Evolutionary conservation across 495 filamentous ascomycete genomes (phyloP).

Genomic region (Podospora didyma): DNA sequence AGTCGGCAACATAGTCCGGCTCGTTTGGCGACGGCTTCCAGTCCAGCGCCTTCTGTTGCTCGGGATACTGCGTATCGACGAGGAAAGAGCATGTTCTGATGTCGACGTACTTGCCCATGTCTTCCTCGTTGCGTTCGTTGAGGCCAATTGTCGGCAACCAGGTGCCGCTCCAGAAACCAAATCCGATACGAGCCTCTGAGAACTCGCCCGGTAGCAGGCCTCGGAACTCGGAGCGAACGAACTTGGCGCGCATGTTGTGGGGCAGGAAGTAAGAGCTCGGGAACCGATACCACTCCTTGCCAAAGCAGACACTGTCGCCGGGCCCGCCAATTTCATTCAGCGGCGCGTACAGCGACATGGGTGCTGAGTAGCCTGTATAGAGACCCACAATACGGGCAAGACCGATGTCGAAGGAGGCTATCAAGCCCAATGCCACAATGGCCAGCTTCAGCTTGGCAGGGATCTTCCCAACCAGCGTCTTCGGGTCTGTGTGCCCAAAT

Average conservation of each 20-base stretch:
- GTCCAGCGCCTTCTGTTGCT: conserved; percentile 35
- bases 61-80: conserved; percentile 80
- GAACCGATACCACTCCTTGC: conserved; percentile 98
- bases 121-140: conserved; percentile 90
- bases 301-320: conserved; percentile 78
- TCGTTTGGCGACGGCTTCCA: conserved; percentile 52
- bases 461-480: conserved; percentile 61
- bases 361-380: conserved; percentile 79
- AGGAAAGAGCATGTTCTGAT: conserved; percentile 74
- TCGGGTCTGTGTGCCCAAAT: conserved; percentile 64
- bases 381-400: conserved; percentile 74
- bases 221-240: conserved; percentile 82
- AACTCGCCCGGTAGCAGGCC: conserved; percentile 93
- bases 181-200: conserved; percentile 57
- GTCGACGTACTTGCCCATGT: conserved; percentile 80
- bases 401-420: conserved; percentile 60
- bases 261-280: conserved; percentile 91
- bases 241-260: conserved; percentile 71
- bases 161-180: conserved; percentile 67
- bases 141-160: conserved; percentile 79
- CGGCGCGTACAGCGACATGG: conserved; percentile 66
- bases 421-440: conserved; percentile 45
- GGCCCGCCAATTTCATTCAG: conserved; percentile 45
- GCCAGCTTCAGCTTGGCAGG: conserved; percentile 64
- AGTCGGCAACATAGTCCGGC: conserved; percentile 69